Evolutionary conservation across 2,329 filamentous ascomycete species (phyloP).

Genomic region (Calonectria hongkongensis): DNA sequence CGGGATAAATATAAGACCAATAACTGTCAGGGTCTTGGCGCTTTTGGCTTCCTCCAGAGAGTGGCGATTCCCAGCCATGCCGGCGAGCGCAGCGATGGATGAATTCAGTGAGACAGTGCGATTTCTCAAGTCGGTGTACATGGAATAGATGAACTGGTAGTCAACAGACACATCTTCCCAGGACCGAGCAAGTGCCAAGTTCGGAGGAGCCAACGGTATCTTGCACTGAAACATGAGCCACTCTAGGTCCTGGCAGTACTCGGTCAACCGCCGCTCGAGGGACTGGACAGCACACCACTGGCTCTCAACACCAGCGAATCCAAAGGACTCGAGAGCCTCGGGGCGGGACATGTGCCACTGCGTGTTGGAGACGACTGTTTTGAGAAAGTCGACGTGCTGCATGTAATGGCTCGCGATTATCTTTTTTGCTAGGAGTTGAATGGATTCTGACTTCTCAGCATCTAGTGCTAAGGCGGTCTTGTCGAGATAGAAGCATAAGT

Average conservation of each 20-base stretch:
- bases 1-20: constrained; percentile 32
- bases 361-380: not conserved
- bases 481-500: constrained; percentile 3
- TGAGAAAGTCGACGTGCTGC: constrained; percentile 10
- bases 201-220: not conserved
- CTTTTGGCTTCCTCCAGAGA: constrained; percentile 18
- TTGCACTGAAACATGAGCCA: constrained; percentile 24
- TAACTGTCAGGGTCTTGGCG: not conserved
- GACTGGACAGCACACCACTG: constrained; percentile 17
- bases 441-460: not conserved
- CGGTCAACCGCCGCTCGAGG: constrained; percentile 9
- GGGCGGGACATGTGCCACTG: constrained; percentile 17
- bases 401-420: constrained; percentile 13
- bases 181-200: not conserved
- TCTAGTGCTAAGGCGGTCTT: not conserved
- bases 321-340: not conserved
- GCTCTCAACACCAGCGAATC: not conserved
- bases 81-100: constrained; percentile 9
- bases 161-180: constrained; percentile 1
- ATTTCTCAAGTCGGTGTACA: constrained; percentile 14
- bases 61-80: constrained; percentile 19
- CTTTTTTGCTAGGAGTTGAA: not conserved
- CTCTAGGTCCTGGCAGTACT: constrained; percentile 17
- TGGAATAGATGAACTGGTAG: constrained; percentile 14
- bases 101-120: constrained; percentile 12